phyloP scores from a whole-genome alignment of 495 filamentous ascomycete species.

The Parathielavia appendiculata region DNA sequence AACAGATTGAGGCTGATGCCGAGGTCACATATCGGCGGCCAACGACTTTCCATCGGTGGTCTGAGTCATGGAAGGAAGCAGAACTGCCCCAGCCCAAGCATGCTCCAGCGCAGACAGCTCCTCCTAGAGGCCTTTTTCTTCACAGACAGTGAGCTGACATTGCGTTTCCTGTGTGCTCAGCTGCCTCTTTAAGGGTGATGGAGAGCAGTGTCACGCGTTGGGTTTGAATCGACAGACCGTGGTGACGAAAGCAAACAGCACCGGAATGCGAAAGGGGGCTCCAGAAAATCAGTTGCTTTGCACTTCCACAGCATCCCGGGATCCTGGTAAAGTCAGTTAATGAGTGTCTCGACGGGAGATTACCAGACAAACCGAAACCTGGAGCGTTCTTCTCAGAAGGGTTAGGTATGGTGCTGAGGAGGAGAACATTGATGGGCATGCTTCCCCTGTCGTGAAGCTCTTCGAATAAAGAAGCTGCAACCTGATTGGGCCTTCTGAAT shows the following conservation, averaged over 20 bases:
- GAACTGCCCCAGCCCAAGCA: background rate
- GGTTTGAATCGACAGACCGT: too few species aligned
- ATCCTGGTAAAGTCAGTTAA: too few species aligned
- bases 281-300: too few species aligned
- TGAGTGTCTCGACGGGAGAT: background rate
- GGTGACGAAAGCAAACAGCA: too few species aligned
- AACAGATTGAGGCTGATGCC: background rate
- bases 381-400: background rate
- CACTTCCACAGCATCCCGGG: too few species aligned
- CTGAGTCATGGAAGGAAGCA: background rate
- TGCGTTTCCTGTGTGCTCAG: too few species aligned
- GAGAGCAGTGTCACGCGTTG: background rate
- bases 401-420: background rate
- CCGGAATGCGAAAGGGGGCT: too few species aligned
- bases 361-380: background rate
- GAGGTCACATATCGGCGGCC: background rate
- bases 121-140: too few species aligned
- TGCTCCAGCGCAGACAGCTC: background rate
- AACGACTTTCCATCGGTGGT: background rate
- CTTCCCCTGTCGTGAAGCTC: conserved; percentile 1
- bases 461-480: background rate
- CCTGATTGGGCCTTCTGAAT: background rate
- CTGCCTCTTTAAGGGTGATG: too few species aligned
- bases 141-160: too few species aligned
- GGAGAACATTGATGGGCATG: too few species aligned